These are phyloP conservation scores for Balansia obtecta DNA, from an alignment of 2,329 filamentous ascomycete genomes.

Conservation along the genomic window DNA sequence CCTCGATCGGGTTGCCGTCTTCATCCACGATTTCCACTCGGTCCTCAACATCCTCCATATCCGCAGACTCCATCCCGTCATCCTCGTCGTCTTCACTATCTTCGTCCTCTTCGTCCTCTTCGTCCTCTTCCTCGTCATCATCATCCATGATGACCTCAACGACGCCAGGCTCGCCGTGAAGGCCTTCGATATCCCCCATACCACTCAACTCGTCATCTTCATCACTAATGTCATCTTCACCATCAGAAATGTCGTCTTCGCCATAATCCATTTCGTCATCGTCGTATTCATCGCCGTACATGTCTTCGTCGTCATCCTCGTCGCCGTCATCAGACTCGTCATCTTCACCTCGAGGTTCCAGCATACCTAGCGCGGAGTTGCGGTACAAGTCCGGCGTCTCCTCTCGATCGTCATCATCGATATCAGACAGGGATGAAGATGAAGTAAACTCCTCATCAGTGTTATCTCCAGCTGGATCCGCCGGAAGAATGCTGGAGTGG, in stretches of 20 bases:
- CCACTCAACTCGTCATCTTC: slow-evolving; percentile 73
- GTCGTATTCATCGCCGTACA: slow-evolving; percentile 85
- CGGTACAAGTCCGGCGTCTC: slow-evolving; percentile 96
- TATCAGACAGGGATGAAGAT: slow-evolving; percentile 77
- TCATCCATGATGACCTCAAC: slow-evolving; percentile 72
- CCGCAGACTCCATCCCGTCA: slow-evolving; percentile 30
- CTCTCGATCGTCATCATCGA: slow-evolving; percentile 66
- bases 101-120: slow-evolving; percentile 45
- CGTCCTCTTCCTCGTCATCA: slow-evolving; percentile 50
- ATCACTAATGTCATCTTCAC: slow-evolving; percentile 80
- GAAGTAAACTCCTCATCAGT: slow-evolving; percentile 83
- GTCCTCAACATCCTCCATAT: slow-evolving; percentile 41
- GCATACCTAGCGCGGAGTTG: slow-evolving; percentile 89
- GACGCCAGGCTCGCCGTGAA: slow-evolving; percentile 48
- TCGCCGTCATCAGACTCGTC: slow-evolving; percentile 71
- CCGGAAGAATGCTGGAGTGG: slow-evolving; percentile 62
- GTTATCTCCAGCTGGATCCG: slow-evolving; percentile 48
- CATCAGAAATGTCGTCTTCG: slow-evolving; percentile 70
- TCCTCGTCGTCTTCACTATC: slow-evolving; percentile 41
- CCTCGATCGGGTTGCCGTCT: slow-evolving; percentile 44
- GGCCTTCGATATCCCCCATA: slow-evolving; percentile 75
- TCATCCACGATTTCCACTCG: slow-evolving; percentile 50
- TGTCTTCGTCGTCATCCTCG: slow-evolving; percentile 68
- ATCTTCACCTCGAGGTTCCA: slow-evolving; percentile 71
- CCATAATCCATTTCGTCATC: slow-evolving; percentile 88